Base-by-base conservation (phyloP, 78 protist genomes). In the Dictyostelium intermedium region DNA sequence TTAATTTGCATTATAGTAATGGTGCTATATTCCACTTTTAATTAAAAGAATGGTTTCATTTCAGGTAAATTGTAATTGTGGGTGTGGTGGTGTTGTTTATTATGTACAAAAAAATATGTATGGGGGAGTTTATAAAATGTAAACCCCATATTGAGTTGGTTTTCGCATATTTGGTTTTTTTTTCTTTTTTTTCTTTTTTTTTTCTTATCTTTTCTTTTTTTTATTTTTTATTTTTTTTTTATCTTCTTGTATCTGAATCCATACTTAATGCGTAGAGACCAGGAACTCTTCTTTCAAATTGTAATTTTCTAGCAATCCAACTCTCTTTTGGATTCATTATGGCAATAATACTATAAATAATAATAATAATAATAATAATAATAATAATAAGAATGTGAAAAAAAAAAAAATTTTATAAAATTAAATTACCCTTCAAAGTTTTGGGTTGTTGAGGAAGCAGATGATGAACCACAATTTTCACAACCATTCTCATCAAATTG, bases 401-500 rank as follows among this genome's bases (percentile, higher is more conserved):
- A 7, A 45, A 45, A 45, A 45, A 45, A 2, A 45, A 10, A 9
- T 45, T 8, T 3, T 45, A 63, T 20, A 20, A 5, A 63, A 18
- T 63, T 20, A 39, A 5, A 39, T 23, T 79, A 89, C 93, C 93
- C 93, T 89, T 89, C 93, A 80, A 66, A 89, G 32, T 66, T 89
- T 89, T 84, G 50, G 13, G 92, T 87, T 4, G 92, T 86, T 45
- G 18, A n/a, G 5, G 47, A 11, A 11, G 23, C 3, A 1, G 50
- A 30, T 37, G 79, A 73, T 45, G 60, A 77, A 25, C 63, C 63
- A 63, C 93, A 89, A 27, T 89, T 89, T 63, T 89, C 93, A 41
- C 93, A 89, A 53, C 93, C 93, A 66, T 61, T 47, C 0, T 79
- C 82, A 25, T 89, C 85, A 45, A 89, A 89, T 69, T 89, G 93